Percentiles rank a stretch among this genome's conserved stretches.
phyloP scores from a whole-genome alignment of 495 filamentous ascomycete species.

The Penicillium alfredii region DNA sequence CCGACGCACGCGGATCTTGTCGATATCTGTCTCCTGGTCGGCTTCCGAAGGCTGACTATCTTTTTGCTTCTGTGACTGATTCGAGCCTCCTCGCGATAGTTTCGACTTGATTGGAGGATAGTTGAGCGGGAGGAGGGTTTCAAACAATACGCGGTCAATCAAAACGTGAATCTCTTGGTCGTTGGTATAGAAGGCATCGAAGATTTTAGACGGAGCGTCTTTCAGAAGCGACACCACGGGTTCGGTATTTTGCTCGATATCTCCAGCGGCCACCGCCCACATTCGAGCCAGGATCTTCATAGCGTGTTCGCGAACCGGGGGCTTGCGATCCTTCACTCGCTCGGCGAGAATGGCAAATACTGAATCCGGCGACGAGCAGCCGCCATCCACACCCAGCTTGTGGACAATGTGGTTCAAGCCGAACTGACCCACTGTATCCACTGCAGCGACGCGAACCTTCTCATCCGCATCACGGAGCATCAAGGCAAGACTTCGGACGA shows the following conservation, averaged over 20 bases:
- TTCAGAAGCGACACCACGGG: slow-evolving; percentile 63
- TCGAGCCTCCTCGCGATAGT: slow-evolving; percentile 51
- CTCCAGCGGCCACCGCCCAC: slow-evolving; percentile 86
- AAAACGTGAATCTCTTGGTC: slow-evolving; percentile 78
- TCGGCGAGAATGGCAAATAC: slow-evolving; percentile 77
- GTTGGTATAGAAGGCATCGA: slow-evolving; percentile 86
- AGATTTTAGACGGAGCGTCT: slow-evolving; percentile 76
- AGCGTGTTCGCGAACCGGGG: slow-evolving; percentile 72
- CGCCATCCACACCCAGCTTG: slow-evolving; percentile 71
- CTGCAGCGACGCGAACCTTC: slow-evolving; percentile 79
- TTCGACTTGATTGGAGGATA: slow-evolving; percentile 78
- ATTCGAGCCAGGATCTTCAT: slow-evolving; percentile 78
- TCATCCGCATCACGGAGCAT: slow-evolving; percentile 88
- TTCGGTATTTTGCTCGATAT: slow-evolving; percentile 79
- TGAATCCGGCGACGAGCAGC: slow-evolving; percentile 61
- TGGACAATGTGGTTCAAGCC: slow-evolving; percentile 69
- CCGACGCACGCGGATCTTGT: slow-evolving; percentile 79
- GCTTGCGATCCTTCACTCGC: slow-evolving; percentile 80
- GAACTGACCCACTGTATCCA: slow-evolving; percentile 72
- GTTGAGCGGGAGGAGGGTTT: slow-evolving; percentile 73
- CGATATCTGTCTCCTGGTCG: slow-evolving; percentile 57
- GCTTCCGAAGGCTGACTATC: slow-evolving; percentile 43
- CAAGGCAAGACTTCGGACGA: slow-evolving; percentile 67
- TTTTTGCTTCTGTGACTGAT: slow-evolving; percentile 54
- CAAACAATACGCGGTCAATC: slow-evolving; percentile 80